Evolutionary conservation across 2,329 filamentous ascomycete species (phyloP).

Genomic region (Rhynchosporium agropyri): DNA sequence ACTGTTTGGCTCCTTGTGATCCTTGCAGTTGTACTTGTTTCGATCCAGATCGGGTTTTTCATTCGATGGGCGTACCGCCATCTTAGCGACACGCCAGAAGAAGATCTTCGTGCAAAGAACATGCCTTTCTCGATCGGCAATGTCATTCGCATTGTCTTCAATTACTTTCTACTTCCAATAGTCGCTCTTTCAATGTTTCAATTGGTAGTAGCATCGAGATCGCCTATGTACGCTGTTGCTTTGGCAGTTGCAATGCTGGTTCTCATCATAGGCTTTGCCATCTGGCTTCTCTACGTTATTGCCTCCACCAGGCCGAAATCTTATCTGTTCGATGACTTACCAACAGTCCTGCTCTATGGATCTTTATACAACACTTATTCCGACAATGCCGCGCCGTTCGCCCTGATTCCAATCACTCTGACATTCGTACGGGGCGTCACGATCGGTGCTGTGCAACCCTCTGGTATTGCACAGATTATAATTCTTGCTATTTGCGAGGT

Average conservation of each 20-base stretch:
- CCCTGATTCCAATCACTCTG: slow-evolving; percentile 81
- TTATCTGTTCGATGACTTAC: slow-evolving; percentile 89
- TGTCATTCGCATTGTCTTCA: slow-evolving; percentile 83
- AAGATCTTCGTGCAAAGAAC: slow-evolving; percentile 90
- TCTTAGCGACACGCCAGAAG: slow-evolving; percentile 72
- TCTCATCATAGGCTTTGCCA: slow-evolving; percentile 70
- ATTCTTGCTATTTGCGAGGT: slow-evolving; percentile 93
- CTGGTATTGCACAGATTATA: slow-evolving; percentile 90
- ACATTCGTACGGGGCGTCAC: slow-evolving; percentile 86
- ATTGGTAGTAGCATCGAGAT: slow-evolving; percentile 72
- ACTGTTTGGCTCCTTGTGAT: slow-evolving; percentile 87
- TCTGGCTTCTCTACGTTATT: slow-evolving; percentile 81
- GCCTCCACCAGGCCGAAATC: slow-evolving; percentile 79
- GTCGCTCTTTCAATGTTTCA: slow-evolving; percentile 90
- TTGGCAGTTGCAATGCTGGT: slow-evolving; percentile 76
- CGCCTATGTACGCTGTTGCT: slow-evolving; percentile 70
- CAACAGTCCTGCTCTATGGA: slow-evolving; percentile 86
- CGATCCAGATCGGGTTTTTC: slow-evolving; percentile 78
- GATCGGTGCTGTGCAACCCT: slow-evolving; percentile 89
- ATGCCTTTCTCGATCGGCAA: slow-evolving; percentile 82
- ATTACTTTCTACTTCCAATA: slow-evolving; percentile 87
- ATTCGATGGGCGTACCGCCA: slow-evolving; percentile 75
- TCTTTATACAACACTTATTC: slow-evolving; percentile 97
- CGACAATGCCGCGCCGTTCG: slow-evolving; percentile 88
- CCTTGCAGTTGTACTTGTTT: slow-evolving; percentile 64